Base-by-base conservation (phyloP, 1,284 basidiomycete species). In the Mrakiaceae sp. region DNA sequence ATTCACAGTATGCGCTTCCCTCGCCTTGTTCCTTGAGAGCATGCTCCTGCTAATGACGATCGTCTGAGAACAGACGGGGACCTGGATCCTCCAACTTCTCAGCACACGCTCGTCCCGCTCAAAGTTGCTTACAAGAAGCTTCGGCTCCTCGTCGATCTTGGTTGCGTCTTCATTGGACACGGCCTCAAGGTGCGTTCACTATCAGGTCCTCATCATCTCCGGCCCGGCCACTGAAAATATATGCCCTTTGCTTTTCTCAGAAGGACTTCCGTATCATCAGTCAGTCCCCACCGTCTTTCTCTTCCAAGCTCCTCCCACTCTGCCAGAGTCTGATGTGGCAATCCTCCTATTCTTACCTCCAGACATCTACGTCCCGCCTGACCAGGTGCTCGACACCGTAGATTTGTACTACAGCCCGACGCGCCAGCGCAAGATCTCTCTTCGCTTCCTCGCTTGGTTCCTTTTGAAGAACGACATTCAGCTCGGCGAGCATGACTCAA, bases 261-360 rank as follows among this genome's bases (percentile, higher is more conserved):
- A 98, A 98, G 74, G 96, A 98, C 76, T 98, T 98, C 78, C 83
- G 96, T 10, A 98, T 96, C 66, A 98, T 98, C 78, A 98, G 92
- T 94, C 70, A 72, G 90, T 79, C 42, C 5, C 27, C 27, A 27
- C 27, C 47, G 11, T 54, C 3, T 27, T 54, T 16, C 12, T 11
- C 5, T 9, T 8, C 7, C 27, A 16, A 9, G 11, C 12, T 54
- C 42, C 42, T 7, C 42, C 12, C 52, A 27, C 52, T 16, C 12
- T 8, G 42, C 27, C 27, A 27, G 27, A 27, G 27, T 27, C 27
- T 27, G 27, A 27, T 27, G 27, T 12, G 5, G n/a, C 40, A 12
- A 14, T 10, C 43, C n/a, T 9, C 2, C 4, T 12, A 0, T 50
- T 46, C 14, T 27, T 27, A 27, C 27, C 27, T 39, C 5, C 71